Evolutionary conservation across 768 basidiomycete genomes (phyloP), one percentile per base, ranked within the genome.

Genomic region (Tubosaeta brunneosetosa): DNA sequence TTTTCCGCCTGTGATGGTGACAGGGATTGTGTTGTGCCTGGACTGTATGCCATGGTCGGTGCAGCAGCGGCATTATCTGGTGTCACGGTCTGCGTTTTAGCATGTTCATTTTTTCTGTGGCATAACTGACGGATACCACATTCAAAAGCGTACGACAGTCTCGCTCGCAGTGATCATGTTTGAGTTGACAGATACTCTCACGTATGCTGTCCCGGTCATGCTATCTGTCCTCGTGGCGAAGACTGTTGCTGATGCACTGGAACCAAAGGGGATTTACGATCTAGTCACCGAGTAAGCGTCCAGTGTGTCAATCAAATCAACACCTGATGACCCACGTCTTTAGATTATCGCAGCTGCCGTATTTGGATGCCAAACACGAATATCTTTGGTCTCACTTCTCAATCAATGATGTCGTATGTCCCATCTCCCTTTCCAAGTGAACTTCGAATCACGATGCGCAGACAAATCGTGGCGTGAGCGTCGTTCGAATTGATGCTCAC

Each of bases 161-260:
- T 94, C 93, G 0, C 79, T 97, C 51, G 93, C 93, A 4, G 97
- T 98, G 47, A 99, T 98, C 69, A 91, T 88, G 75, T 92, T 97
- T 64, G 95, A 98, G 64, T 75, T 98, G 38, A 95, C 95, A 4
- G 88, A 91, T 58, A 92, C 92, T 1, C 73, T 99, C 58, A 93
- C 90, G 3, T 98, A 98, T 70, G 87, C 84, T 12, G 88, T 91
- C 7, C 92, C 92, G 14, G 83, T 94, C 52, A 94, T 94, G 91
- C 70, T 94, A 40, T 75, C 84, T 14, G 82, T 99, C 14, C 79
- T 98, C 19, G 87, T 94, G 17, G 68, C 70, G 10, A 70, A 70
- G 55, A 68, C 68, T 11, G 63, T 71, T 37, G 67, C 71, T 41
- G 58, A 71, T 62, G 60, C 56, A 48, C 52, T 69, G 51, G 61